Evolutionary conservation across 2,329 filamentous ascomycete genomes (phyloP), one percentile per base, ranked within the genome.

Genomic region (Teratosphaeria nubilosa): DNA sequence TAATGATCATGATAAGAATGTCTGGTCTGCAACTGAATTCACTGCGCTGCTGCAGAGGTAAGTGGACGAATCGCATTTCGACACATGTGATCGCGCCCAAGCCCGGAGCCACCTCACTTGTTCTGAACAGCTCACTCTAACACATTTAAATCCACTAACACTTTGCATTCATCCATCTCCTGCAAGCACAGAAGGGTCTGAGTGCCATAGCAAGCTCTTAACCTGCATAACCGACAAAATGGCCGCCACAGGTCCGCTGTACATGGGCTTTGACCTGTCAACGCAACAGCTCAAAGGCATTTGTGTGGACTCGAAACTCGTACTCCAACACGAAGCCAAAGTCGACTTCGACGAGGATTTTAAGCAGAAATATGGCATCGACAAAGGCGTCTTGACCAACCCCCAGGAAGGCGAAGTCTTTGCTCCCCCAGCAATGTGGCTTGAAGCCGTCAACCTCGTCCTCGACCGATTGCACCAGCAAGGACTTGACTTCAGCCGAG

Each of bases 211-310:
- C 25, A 27, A 10, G 1, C n/a, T 11, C 6, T 7, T 11, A 53
- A 1, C 5, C 1, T 9, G 5, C 27, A 11, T n/a, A 13, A 4
- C 11, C 9, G 30, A 20, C 25, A 51, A 37, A 2, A 55, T 48
- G 53, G n/a, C 32, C 4, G 10, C 27, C 16, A 20, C 7, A 10
- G 25, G 31, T 22, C 51, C 59, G 9, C 34, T 61, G 51, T 63
- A 62, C 48, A 55, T 64, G 69, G 94, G 94, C 60, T 91, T 97
- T 73, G 94, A 99, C 76, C 86, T 97, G 60, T 96, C 91, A 51
- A 97, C 94, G 59, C 94, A 97, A 74, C 92, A 97, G 73, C 82
- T 97, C 59, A 97, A 99, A 82, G 91, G 86, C 65, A 86, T 97
- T 64, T 87, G 94, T 55, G 88, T 97, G 64, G 84, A 86, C 58